Base-by-base conservation (phyloP, 257 asterid species). In the Euphrasia confusa region DNA sequence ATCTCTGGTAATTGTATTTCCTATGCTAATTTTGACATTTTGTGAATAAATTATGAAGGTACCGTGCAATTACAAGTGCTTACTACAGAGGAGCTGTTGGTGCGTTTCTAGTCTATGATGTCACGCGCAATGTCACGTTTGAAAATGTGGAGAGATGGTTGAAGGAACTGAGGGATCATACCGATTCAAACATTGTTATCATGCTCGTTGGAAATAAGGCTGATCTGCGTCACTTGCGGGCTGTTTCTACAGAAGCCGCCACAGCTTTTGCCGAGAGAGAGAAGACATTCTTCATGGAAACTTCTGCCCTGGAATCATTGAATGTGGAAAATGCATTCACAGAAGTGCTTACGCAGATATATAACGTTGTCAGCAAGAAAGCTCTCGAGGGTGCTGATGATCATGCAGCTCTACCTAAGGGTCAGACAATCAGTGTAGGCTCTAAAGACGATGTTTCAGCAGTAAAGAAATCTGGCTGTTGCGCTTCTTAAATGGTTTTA, bases 51-150 rank as follows among this genome's bases (percentile, higher is more conserved):
- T 49, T n/a, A 53, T 49, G 10, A 49, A 49, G 55, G 55, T 49
- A 49, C 27, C 55, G 55, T 15, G 55, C 55, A 15, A 49, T 49
- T 14, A 49, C 55, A 15, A 49, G 55, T 15, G 55, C 55, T 15
- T 49, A 49, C 26, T 49, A 49, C 7, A n/a, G 55, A n/a, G 55
- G 55, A 15, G 55, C 55, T 7, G 55, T 49, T 7, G 55, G 55
- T n/a, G 55, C 55, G 2, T 49, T 49, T 6, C 55, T 49, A 14
- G 55, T 49, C 24, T 49, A 49, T 14, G 55, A 49, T 15, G 55
- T 49, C 2, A 49, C 55, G 8, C 55, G 55, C 21, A n/a, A 49
- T 15, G 55, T 49, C 21, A 49, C 55, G 0, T 49, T 49, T 15
- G 55, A 49, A 15, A 49, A 49, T 14, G 55, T 49, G 2, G 55